Base-by-base conservation (phyloP, 176 grass and related monocot genomes). In the Stipa capillata region DNA sequence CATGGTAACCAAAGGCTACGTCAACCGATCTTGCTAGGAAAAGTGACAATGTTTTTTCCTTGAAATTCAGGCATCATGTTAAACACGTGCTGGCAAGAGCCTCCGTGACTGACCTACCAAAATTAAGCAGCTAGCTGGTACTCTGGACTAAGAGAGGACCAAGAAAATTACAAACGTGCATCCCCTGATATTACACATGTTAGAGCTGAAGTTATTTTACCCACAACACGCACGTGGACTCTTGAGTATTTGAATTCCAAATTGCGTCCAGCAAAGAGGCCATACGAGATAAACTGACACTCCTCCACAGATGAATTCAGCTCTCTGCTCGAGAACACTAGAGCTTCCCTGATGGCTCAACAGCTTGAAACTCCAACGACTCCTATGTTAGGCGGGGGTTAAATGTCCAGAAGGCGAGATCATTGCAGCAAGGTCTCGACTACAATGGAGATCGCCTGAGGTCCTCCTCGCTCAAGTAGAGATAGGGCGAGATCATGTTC, bases 381-480 rank as follows among this genome's bases (percentile, higher is more conserved):
- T 49, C 21, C 57, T 67, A 76, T 32, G 36, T 70, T 11, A 72
- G 77, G 36, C 54, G 23, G 41, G 17, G 7, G 15, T 35, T 55
- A 77, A 58, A 73, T 4, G 8, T 39, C 18, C 47, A 4, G 0
- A 29, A 2, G 9, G 40, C 5, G 20, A 61, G 28, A 77, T 94
- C 72, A 94, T 8, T 15, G 40, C 41, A 86, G 50, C 25, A 94
- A 36, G 20, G 83, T 75, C 12, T 94, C 89, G 3, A 94, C 86
- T 52, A 87, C 88, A 80, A 27, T 21, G 20, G 83, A 72, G 76
- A 94, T 74, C 14, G 92, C 48, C 2, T 85, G 52, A 2, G 84
- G 58, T 28, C 96, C 96, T 34, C 88, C 92, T 59, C 81, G 88
- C 78, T 99, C 96, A 35, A 99, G 92, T 16, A 95, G 88, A 4